Evolutionary conservation across 2,329 filamentous ascomycete species (phyloP), one percentile per base, ranked within the genome.

Genomic region (Botryotinia narcissicola): DNA sequence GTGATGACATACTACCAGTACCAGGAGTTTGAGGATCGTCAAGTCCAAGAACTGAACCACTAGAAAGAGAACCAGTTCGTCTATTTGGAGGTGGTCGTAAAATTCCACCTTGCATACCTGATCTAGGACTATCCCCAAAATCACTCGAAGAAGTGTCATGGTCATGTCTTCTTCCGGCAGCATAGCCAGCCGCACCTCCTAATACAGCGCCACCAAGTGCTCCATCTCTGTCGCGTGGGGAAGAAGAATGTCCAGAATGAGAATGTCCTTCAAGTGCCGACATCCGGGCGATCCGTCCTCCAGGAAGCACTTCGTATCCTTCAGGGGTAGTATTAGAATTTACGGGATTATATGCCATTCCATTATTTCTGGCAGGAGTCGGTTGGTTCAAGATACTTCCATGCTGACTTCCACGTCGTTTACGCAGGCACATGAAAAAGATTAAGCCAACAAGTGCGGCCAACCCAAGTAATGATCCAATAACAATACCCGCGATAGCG

Each of bases 221-320:
- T 7, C 71, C 70, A 35, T 60, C 62, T 32, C 72, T 72, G 48
- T 63, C n/a, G 18, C 75, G 77, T 44, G 79, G 75, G 22, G 89
- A 86, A 4, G 89, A 89, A 35, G 90, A 87, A 73, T 87, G 89
- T 0, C 90, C 89, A 35, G 90, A 87, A 73, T 87, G 89, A 1
- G 90, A 89, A 72, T 91, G 89, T 8, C 90, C 91, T 83, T 98
- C 95, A 70, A 99, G 83, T 48, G 96, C 96, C 57, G 95, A 95
- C 96, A 99, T 98, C 73, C 96, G 91, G 57, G 96, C 93, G 74
- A 99, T 96, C 75, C 96, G 91, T 44, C 94, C 94, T 61, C 94
- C 95, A 9, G 94, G 93, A 18, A 97, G 86, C 25, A 94, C 88
- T 78, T 94, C 92, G 76, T 93, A 92, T 59, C 89, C 91, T 76